These are phyloP conservation scores for Phanerodontia chrysosporium DNA, from an alignment of 768 basidiomycete genomes.

Conservation along the genomic window DNA sequence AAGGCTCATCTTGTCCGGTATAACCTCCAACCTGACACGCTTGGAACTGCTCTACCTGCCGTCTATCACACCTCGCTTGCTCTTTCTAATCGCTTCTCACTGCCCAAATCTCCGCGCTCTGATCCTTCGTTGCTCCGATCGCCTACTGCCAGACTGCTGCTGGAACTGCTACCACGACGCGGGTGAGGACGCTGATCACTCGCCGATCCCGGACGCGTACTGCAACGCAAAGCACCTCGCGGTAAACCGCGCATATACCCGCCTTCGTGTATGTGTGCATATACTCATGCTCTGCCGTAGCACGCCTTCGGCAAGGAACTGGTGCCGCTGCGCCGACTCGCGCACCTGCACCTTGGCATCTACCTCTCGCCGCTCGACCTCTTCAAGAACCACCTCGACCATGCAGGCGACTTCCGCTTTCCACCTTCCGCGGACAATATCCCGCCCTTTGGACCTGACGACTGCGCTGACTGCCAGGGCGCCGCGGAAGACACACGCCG, in stretches of 20 bases:
- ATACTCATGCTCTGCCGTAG: conserved; percentile 26
- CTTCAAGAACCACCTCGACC: conserved; percentile 40
- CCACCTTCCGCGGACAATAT: background rate
- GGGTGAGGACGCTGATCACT: conserved; percentile 49
- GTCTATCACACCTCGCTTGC: conserved; percentile 46
- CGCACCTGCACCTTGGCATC: conserved; percentile 54
- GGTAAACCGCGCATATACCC: conserved; percentile 30
- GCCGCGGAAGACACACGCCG: conserved; percentile 30
- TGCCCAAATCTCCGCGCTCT: conserved; percentile 47
- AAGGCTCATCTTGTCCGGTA: conserved; percentile 18
- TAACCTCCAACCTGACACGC: conserved; percentile 36
- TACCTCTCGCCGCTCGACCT: conserved; percentile 55
- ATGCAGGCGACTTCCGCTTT: conserved; percentile 5
- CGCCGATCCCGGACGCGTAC: conserved; percentile 55
- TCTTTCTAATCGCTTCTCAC: conserved; percentile 40
- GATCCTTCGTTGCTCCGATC: conserved; percentile 55
- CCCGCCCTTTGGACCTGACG: conserved; percentile 22
- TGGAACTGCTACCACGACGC: conserved; percentile 64
- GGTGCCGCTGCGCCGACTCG: conserved; percentile 41
- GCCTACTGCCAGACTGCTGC: conserved; percentile 55
- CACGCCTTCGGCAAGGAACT: conserved; percentile 39
- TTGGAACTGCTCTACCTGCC: conserved; percentile 54
- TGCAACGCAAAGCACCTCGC: conserved; percentile 39
- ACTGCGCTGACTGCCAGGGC: conserved; percentile 34
- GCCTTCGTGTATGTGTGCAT: background rate